Conservation (phyloP, 108 stramenopile species). For the Seminavis robusta region DNA sequence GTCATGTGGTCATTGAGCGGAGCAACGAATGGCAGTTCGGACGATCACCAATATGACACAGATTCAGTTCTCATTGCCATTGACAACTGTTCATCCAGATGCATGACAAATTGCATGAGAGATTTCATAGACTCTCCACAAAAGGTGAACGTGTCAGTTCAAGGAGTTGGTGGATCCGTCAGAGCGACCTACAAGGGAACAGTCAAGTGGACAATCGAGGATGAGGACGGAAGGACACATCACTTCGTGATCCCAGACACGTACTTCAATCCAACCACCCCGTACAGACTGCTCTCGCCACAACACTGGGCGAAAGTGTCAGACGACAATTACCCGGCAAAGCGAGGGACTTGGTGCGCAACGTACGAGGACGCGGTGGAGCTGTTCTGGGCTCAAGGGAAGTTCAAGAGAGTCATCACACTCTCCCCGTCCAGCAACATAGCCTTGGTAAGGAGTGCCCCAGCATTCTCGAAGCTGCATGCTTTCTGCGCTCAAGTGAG, state of each 20-base stretch:
- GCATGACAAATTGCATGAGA: not conserved
- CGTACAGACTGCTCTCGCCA: slow-evolving; percentile 23
- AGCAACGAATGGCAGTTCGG: too few species aligned
- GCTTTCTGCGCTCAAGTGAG: slow-evolving; percentile 21
- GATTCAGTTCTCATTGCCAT: slow-evolving; percentile 7
- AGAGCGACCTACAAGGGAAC: not conserved
- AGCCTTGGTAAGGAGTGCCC: slow-evolving; percentile 6
- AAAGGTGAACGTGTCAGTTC: not conserved
- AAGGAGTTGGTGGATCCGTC: slow-evolving; percentile 4
- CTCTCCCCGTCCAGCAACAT: slow-evolving; percentile 15
- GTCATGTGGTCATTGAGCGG: too few species aligned
- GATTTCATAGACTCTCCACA: slow-evolving; percentile 4
- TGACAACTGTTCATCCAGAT: slow-evolving; percentile 10
- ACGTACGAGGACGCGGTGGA: not conserved
- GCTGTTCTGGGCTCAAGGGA: slow-evolving; percentile 6
- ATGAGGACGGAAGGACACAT: slow-evolving; percentile 27
- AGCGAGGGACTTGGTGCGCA: not conserved
- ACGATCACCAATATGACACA: too few species aligned
- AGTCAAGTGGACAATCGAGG: slow-evolving; percentile 12
- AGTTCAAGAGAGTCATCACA: slow-evolving; percentile 3
- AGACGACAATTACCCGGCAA: not conserved
- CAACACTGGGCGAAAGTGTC: slow-evolving; percentile 41
- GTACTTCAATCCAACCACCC: slow-evolving; percentile 14
- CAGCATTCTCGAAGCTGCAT: slow-evolving; percentile 13
- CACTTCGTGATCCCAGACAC: slow-evolving; percentile 25